Evolutionary conservation across 2,329 filamentous ascomycete genomes (phyloP), one percentile per base, ranked within the genome.

Genomic region (Claviceps spartinae): DNA sequence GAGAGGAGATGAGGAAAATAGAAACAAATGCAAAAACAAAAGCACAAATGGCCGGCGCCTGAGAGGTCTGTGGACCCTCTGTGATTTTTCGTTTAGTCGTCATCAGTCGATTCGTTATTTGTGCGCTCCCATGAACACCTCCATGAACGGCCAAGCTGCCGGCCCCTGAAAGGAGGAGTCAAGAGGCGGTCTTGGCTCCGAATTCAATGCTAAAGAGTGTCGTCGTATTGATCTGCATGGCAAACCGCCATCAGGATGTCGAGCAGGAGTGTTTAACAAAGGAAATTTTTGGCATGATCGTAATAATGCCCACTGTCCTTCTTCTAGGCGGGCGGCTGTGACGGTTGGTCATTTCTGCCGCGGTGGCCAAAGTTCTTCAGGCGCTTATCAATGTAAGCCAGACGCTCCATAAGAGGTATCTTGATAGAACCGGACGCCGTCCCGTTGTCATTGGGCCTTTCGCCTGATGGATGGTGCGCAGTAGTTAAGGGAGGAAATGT

Each of bases 321-420:
- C 13, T 9, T 46, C 34, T 66, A 76, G 43, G 71, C 60, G 3
- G 76, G 76, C 22, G 75, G 77, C 56, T 77, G 71, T 7, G 77
- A 76, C 49, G 71, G 71, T 53, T 68, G 68, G 8, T 63, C 66
- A 43, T 66, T 65, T 26, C 58, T 60, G 50, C 69, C 67, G 40
- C 72, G 71, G 47, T 68, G 72, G 54, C 75, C 72, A 53, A 81
- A 68, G 54, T 78, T 75, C 57, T 73, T 75, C 44, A 81, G 71
- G 40, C 77, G 74, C 57, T 78, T 72, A 59, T 81, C 77, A 47
- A 81, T 72, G 55, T 81, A 80, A 4, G 77, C 76, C 52, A 81
- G 65, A 11, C 76, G 74, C 38, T 70, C 72, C 22, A 72, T 69
- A 44, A 81, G 63, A 40, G 72, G 73, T 14, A 72, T 65, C 52